Conservation (phyloP, 2,329 filamentous ascomycete genomes). For the Calonectria honghensis region DNA sequence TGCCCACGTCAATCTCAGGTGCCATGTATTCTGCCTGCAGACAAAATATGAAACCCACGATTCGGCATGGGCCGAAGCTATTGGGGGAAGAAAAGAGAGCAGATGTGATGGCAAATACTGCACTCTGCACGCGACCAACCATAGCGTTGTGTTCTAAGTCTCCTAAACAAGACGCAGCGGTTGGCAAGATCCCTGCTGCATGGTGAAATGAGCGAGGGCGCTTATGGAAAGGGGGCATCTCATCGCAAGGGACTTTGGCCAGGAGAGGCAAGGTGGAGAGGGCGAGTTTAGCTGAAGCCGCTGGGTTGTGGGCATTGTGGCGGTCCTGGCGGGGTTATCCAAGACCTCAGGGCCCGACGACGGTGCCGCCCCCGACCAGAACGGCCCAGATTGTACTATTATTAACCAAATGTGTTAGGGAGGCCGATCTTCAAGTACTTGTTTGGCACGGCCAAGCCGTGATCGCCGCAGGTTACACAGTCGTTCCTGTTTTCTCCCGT, state of each 20-base stretch:
- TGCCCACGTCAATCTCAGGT: slow-evolving; percentile 6
- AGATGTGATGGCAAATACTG: slow-evolving; percentile 19
- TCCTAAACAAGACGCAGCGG: slow-evolving; percentile 30
- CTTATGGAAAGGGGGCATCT: slow-evolving; percentile 40
- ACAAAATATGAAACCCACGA: neutral
- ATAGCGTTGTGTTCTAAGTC: slow-evolving; percentile 1
- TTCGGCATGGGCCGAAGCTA: slow-evolving; percentile 29
- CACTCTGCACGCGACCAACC: slow-evolving; percentile 31
- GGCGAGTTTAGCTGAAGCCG: slow-evolving; percentile 45
- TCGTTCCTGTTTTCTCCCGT: slow-evolving; percentile 17
- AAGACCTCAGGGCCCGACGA: slow-evolving; percentile 25
- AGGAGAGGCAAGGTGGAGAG: slow-evolving; percentile 48
- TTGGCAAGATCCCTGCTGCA: slow-evolving; percentile 40
- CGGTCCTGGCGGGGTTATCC: slow-evolving; percentile 44
- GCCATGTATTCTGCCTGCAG: neutral
- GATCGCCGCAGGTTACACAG: slow-evolving; percentile 21
- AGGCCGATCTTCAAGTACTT: slow-evolving; percentile 15
- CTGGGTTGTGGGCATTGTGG: slow-evolving; percentile 42
- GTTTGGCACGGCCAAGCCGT: slow-evolving; percentile 19
- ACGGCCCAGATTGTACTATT: slow-evolving; percentile 29
- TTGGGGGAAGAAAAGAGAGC: neutral
- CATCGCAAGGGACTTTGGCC: slow-evolving; percentile 39
- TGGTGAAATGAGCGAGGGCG: slow-evolving; percentile 45
- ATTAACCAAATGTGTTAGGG: slow-evolving; percentile 18
- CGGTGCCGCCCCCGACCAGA: slow-evolving; percentile 14